These are phyloP conservation scores for Gossypium mustelinum DNA, from an alignment of 345 rosid genomes.

Conservation along the genomic window DNA sequence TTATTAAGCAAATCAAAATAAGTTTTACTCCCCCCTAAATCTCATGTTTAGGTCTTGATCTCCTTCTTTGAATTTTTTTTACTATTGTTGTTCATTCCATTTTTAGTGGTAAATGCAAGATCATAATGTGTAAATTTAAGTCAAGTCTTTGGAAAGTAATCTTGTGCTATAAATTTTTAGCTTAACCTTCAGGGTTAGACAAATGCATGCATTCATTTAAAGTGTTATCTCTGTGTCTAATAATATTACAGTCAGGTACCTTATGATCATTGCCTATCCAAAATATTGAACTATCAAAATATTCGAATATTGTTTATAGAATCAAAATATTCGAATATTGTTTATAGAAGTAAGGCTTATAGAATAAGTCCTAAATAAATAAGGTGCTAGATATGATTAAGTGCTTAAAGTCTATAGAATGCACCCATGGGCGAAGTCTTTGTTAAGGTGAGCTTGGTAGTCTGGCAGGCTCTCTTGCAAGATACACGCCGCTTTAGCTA, in stretches of 20 bases:
- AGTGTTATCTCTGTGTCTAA: not conserved
- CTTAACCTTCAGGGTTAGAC: not conserved
- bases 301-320: no score
- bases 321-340: no score
- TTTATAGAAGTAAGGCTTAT: no score
- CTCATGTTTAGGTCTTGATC: not conserved
- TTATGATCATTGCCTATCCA: constrained; percentile 22
- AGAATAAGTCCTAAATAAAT: no score
- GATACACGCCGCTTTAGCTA: fast-evolving
- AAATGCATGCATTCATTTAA: not conserved
- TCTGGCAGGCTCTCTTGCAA: no score
- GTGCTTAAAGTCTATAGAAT: no score
- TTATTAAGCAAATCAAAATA: not conserved
- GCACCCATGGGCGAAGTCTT: no score
- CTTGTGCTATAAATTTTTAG: not conserved
- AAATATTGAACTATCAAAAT: constrained; percentile 17
- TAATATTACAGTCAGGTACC: constrained; percentile 28
- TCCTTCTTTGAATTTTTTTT: not conserved
- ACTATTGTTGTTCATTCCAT: not conserved
- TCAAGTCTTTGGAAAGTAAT: not conserved
- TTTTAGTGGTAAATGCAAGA: not conserved
- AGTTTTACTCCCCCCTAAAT: not conserved
- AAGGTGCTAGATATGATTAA: no score
- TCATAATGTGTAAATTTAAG: not conserved
- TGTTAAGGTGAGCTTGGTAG: no score